Base-by-base conservation (phyloP, 805 yeast species). In the Schizosaccharomyces osmophilus region DNA sequence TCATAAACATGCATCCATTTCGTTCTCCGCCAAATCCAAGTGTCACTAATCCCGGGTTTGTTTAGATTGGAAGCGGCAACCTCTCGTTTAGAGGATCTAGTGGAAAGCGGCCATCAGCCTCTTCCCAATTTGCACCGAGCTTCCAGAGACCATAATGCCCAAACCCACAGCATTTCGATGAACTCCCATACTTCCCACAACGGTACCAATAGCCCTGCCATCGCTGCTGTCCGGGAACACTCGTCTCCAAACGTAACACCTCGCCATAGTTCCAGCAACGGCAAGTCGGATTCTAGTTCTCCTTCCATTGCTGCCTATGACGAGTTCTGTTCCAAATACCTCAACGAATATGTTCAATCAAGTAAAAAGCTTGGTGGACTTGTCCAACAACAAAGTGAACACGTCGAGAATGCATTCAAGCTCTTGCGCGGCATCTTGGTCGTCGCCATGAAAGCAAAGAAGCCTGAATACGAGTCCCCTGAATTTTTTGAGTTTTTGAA, bases 41-140 rank as follows among this genome's bases (percentile, higher is more conserved):
- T 19, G 45, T 36, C 17, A 36, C 43, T 41, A 42, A 42, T 9
- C 19, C 57, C 17, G 31, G 4, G 17, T 15, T 36, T 69, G 68
- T 78, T 8, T 15, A 51, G 95, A 66, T 79, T 88, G 67, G 97
- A 88, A 71, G 90, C 95, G 17, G 96, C 96, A 43, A 87, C 97
- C 9, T 83, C 95, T 5, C 81, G 97, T 59, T 79, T 88, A 66
- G 97, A 88, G 69, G 96, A 88, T 70, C 82, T 88, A 58, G 86
- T 94, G 39, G 78, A 84, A 61, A 82, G 78, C 70, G 95, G 87
- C 69, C 86, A 83, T 66, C 81, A 79, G 48, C 75, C 79, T 59
- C 68, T 74, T 61, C 74, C 73, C 62, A 61, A 59, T 31, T 26
- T 54, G 51, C 60, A 58, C 13, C 15, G 45, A 54, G 45, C 39